Conservation (phyloP, 2,329 filamentous ascomycete species). For the Zymoseptoria crescenta region DNA sequence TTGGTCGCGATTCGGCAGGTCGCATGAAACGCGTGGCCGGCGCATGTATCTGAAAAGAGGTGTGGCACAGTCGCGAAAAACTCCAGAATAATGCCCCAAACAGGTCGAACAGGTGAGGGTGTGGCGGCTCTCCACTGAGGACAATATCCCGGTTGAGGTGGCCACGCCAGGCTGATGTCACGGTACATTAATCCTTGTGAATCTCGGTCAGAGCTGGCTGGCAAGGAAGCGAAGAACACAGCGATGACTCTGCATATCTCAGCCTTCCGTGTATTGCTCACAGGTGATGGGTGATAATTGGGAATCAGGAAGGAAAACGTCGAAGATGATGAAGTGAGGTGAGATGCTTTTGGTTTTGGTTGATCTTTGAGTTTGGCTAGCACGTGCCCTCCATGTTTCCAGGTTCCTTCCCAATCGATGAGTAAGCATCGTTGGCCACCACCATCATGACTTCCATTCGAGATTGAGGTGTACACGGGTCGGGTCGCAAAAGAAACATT, state of each 20-base stretch:
- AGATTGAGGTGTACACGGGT: not conserved
- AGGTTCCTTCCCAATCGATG: not conserved
- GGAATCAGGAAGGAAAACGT: not conserved
- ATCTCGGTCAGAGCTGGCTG: not conserved
- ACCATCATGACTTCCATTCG: not conserved
- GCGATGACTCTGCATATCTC: too few species aligned
- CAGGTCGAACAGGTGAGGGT: not conserved
- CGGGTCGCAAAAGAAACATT: not conserved
- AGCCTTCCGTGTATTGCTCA: too few species aligned
- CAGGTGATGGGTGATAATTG: not conserved
- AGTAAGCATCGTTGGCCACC: not conserved
- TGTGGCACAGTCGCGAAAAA: not conserved
- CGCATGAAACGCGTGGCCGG: not conserved
- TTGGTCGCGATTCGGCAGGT: not conserved
- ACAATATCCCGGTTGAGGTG: not conserved
- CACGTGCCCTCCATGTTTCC: not conserved
- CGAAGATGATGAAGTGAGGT: not conserved
- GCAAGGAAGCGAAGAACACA: not conserved
- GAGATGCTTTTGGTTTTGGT: not conserved
- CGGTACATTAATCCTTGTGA: not conserved
- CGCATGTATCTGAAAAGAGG: not conserved
- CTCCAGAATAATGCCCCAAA: not conserved
- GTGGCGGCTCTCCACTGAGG: not conserved
- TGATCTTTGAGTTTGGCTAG: not conserved
- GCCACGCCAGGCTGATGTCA: not conserved